phyloP scores from a whole-genome alignment of 78 protist species.

The Tieghemostelium lacteum region DNA sequence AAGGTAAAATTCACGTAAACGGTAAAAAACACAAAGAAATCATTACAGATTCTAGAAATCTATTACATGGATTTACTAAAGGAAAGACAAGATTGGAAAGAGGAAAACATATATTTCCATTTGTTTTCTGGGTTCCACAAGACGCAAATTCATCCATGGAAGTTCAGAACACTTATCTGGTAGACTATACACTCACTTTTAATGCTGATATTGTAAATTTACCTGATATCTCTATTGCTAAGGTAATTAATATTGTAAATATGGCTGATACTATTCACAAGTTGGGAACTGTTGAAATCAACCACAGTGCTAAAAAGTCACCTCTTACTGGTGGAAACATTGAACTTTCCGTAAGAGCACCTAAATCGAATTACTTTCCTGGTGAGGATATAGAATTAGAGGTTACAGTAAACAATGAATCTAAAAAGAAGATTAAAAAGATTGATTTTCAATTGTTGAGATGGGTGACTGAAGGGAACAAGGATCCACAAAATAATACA shows the following conservation, averaged over 20 bases:
- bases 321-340: slow-evolving; percentile 38
- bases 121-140: slow-evolving; percentile 47
- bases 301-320: slow-evolving; percentile 2
- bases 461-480: neutral
- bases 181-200: neutral
- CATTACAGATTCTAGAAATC: slow-evolving; percentile 4
- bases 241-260: slow-evolving; percentile 10
- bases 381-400: slow-evolving; percentile 59
- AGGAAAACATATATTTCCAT: slow-evolving; percentile 58
- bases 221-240: slow-evolving; percentile 6
- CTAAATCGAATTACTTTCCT: slow-evolving; percentile 16
- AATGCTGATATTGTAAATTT: slow-evolving; percentile 37
- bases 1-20: slow-evolving; percentile 1
- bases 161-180: neutral
- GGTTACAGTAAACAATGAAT: neutral
- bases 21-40: slow-evolving; percentile 6
- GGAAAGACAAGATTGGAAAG: neutral
- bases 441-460: slow-evolving; percentile 4
- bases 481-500: neutral
- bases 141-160: slow-evolving; percentile 8
- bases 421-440: slow-evolving; percentile 39
- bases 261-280: slow-evolving; percentile 29
- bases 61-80: neutral
- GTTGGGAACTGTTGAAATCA: neutral
- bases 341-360: neutral